phyloP scores from a whole-genome alignment of 176 grass and related monocot genomes.

The Ananas comosus region DNA sequence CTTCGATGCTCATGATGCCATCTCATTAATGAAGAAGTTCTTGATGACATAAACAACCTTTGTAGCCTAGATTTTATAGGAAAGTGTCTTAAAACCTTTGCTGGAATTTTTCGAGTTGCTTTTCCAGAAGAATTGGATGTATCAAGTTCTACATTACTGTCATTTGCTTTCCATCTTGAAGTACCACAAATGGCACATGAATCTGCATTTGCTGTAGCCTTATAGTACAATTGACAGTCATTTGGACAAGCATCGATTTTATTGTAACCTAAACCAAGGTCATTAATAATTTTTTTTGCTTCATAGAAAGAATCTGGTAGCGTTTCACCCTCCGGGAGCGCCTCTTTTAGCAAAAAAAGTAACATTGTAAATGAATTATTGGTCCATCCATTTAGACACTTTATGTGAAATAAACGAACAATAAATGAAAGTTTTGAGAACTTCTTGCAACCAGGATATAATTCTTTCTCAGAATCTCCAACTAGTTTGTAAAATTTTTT shows the following conservation, averaged over 20 bases:
- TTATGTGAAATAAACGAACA: neutral
- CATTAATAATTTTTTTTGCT: constrained; percentile 21
- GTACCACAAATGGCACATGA: neutral
- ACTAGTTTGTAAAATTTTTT: neutral
- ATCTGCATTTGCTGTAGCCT: neutral
- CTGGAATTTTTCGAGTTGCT: neutral
- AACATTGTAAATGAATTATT: neutral
- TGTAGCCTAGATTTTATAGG: constrained; percentile 17
- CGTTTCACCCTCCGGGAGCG: neutral
- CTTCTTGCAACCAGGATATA: neutral
- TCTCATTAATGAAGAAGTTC: neutral
- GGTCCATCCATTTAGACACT: neutral
- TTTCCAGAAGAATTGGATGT: neutral
- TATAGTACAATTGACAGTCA: constrained; percentile 18
- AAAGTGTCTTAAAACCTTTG: constrained; percentile 22
- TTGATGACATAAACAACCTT: constrained; percentile 14
- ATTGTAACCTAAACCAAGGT: constrained; percentile 6
- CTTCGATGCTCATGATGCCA: constrained; percentile 21
- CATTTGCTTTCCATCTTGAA: neutral
- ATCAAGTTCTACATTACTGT: neutral
- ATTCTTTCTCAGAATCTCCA: neutral
- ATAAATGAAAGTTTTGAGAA: neutral
- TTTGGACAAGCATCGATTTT: constrained; percentile 31
- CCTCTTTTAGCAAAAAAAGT: neutral
- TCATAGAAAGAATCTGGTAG: constrained; percentile 17